Evolutionary conservation across 2,329 filamentous ascomycete genomes (phyloP), one percentile per base, ranked within the genome.

Genomic region (Phoma sp.): DNA sequence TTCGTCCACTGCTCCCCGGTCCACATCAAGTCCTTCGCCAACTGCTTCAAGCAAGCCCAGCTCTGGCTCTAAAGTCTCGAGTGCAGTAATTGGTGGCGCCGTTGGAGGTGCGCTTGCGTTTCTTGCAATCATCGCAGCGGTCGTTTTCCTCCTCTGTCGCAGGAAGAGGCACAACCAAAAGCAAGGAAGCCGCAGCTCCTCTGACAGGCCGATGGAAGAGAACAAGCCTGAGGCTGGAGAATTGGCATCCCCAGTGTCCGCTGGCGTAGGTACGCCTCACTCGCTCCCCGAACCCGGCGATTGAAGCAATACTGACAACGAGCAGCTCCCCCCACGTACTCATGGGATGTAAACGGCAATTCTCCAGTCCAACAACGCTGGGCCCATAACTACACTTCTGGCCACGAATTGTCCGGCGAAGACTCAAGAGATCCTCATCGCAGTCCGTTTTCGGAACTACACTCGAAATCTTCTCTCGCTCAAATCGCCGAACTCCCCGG

Each of bases 301-400:
- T n/a, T 13, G 21, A 22, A 27, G 10, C 6, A 33, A 7, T 5
- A 40, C 33, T 44, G 13, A 51, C 9, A 22, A 7, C 38, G 6
- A 6, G 19, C 27, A 57, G 53, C 38, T 29, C 43, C 38, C 19
- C 53, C 53, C 12, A 51, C 39, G 19, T 57, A 57, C 38, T 51
- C 47, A 24, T 47, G 41, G 46, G 37, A 43, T 17, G 13, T 29
- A 7, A 33, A 35, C 19, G 29, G 40, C 32, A 36, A 40, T 15
- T 7, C 43, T 0, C 27, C 41, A 10, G 19, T 19, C 2, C 52
- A 36, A 10, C 52, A 51, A 17, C 17, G 9, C 12, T 43, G 41
- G 45, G 24, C 41, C 8, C 47, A 43, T 32, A 47, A 13, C 24
- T 31, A 41, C 10, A 15, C 24, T 6, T 22, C 21, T 15, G 25